These are phyloP conservation scores for Epichloe gansuensis DNA, from an alignment of 2,329 filamentous ascomycete species.

Conservation along the genomic window DNA sequence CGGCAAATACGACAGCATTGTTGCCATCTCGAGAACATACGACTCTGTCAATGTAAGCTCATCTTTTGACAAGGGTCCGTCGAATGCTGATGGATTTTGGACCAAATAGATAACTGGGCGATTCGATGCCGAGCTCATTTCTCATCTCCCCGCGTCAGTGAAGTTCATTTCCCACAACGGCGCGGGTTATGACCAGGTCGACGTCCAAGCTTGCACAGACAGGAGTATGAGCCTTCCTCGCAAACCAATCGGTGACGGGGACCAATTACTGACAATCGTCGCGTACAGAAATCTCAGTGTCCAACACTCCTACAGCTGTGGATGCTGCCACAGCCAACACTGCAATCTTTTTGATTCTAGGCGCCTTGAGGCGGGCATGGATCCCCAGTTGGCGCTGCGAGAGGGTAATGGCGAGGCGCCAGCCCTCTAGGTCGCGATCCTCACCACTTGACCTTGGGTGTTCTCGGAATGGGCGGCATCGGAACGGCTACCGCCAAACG, in stretches of 20 bases:
- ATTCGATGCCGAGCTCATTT: conserved; percentile 49
- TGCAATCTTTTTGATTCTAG: conserved; percentile 59
- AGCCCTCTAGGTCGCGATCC: conserved; percentile 49
- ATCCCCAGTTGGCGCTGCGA: conserved; percentile 43
- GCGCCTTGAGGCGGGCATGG: conserved; percentile 55
- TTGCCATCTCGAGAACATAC: conserved; percentile 48
- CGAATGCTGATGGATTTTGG: background rate
- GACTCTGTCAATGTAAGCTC: conserved; percentile 7
- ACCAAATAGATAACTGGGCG: conserved; percentile 39
- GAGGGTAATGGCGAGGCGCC: conserved; percentile 46
- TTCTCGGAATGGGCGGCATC: conserved; percentile 49
- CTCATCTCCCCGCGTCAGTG: conserved; percentile 27
- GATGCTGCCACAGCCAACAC: conserved; percentile 61
- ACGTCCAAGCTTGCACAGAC: conserved; percentile 47
- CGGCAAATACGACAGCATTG: conserved; percentile 43
- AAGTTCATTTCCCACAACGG: conserved; percentile 31
- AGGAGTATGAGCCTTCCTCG: conserved; percentile 4
- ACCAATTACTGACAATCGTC: background rate
- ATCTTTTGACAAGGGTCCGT: background rate
- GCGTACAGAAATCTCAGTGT: conserved; percentile 38
- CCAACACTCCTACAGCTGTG: conserved; percentile 55
- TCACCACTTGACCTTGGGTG: conserved; percentile 48
- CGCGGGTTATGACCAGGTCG: conserved; percentile 58
- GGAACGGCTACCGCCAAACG: conserved; percentile 35
- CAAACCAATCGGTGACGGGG: too few species aligned